phyloP scores from a whole-genome alignment of 2,329 filamentous ascomycete genomes.

The Curvularia spicifera region DNA sequence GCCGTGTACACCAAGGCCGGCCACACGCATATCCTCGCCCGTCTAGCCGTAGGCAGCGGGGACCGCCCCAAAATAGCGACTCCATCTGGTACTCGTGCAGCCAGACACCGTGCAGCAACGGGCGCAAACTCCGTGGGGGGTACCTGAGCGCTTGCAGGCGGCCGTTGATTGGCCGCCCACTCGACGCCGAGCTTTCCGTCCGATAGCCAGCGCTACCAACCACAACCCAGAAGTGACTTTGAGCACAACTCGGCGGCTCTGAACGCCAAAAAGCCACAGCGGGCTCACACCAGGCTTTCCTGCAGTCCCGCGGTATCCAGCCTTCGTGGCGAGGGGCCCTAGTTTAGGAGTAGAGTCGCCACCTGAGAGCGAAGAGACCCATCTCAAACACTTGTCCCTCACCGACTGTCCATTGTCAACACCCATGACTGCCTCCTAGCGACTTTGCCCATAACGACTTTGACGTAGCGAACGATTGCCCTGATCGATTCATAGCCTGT shows the following conservation, averaged over 20 bases:
- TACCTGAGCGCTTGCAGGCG: slow-evolving; percentile 40
- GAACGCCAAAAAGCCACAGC: slow-evolving; percentile 28
- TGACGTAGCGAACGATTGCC: slow-evolving; percentile 15
- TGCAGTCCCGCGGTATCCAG: slow-evolving; percentile 5
- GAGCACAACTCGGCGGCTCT: slow-evolving; percentile 38
- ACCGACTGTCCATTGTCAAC: slow-evolving; percentile 26
- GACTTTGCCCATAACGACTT: slow-evolving; percentile 25
- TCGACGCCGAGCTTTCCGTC: slow-evolving; percentile 19
- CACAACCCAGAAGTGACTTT: slow-evolving; percentile 37
- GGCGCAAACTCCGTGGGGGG: slow-evolving; percentile 27
- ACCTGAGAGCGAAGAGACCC: slow-evolving; percentile 16
- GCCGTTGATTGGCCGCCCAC: slow-evolving; percentile 35
- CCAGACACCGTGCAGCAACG: slow-evolving; percentile 28
- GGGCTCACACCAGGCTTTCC: slow-evolving; percentile 26
- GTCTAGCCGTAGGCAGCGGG: slow-evolving; percentile 13
- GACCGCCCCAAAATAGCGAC: slow-evolving; percentile 36
- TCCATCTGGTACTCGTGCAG: slow-evolving; percentile 28
- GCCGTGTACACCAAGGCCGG: slow-evolving; percentile 21
- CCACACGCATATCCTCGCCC: slow-evolving; percentile 14
- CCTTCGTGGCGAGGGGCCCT: slow-evolving; percentile 4
- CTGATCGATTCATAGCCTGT: slow-evolving; percentile 18
- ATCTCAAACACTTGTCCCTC: slow-evolving; percentile 27
- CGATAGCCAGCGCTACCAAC: slow-evolving; percentile 40
- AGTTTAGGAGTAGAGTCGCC: slow-evolving; percentile 23
- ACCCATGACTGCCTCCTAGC: slow-evolving; percentile 23